phyloP scores from a whole-genome alignment of 2,329 filamentous ascomycete species.

The Clarireedia paspali region DNA sequence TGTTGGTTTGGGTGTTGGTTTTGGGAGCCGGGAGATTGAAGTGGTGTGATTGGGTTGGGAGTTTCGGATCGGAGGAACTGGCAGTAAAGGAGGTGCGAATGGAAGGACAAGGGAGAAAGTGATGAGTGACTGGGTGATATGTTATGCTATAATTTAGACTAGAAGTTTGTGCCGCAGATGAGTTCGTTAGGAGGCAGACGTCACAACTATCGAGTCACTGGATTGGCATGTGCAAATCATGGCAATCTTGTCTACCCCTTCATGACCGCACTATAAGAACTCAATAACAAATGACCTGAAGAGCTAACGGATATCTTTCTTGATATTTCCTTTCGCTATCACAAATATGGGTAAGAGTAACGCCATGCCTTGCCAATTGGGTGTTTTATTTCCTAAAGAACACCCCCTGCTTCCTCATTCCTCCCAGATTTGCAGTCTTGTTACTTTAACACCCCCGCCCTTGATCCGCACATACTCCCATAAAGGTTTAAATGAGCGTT shows the following conservation, averaged over 20 bases:
- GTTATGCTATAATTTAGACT: too few relatives aligned
- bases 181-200: too few relatives aligned
- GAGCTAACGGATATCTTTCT: neutral
- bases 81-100: neutral
- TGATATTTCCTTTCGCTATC: neutral
- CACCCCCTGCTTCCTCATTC: neutral
- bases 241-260: too few relatives aligned
- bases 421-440: neutral
- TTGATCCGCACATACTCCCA: neutral
- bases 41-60: neutral
- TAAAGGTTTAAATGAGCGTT: neutral
- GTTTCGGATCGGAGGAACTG: neutral
- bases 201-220: too few relatives aligned
- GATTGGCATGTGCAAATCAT: too few relatives aligned
- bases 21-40: neutral
- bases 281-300: neutral
- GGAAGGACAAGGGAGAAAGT: neutral
- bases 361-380: slow-evolving; percentile 4
- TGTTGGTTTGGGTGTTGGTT: neutral
- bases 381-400: slow-evolving; percentile 7
- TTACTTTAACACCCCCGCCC: neutral
- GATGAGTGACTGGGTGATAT: neutral
- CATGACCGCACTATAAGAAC: too few relatives aligned
- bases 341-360: slow-evolving; percentile 3
- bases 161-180: too few relatives aligned